These are phyloP conservation scores for Metschnikowia kunwiensis DNA, from an alignment of 805 yeast genomes.

Conservation along the genomic window DNA sequence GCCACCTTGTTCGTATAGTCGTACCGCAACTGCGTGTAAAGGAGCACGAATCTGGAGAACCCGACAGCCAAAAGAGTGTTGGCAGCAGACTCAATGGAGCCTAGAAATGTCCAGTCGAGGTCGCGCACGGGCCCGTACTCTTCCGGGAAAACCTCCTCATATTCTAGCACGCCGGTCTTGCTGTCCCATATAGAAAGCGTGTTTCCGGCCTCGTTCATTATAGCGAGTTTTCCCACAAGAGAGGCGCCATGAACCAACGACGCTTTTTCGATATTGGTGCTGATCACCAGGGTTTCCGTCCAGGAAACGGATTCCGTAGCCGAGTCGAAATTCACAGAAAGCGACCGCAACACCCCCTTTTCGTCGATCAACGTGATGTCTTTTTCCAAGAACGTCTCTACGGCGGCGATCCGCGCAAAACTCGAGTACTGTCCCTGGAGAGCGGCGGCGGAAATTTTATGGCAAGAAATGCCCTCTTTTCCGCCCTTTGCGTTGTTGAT, in stretches of 20 bases:
- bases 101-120: constrained; percentile 81
- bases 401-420: constrained; percentile 46
- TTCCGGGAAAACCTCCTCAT: constrained; percentile 41
- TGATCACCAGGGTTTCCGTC: constrained; percentile 48
- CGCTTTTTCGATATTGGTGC: constrained; percentile 55
- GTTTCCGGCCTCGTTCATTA: constrained; percentile 54
- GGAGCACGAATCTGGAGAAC: constrained; percentile 55
- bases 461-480: constrained; percentile 2
- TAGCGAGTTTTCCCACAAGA: constrained; percentile 63
- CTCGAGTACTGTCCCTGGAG: constrained; percentile 35
- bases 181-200: constrained; percentile 78
- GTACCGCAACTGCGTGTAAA: constrained; percentile 80
- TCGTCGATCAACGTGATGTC: constrained; percentile 54
- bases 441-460: constrained; percentile 19
- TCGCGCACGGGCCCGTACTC: constrained; percentile 50
- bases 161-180: constrained; percentile 63
- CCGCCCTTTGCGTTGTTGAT: constrained; percentile 1
- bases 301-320: constrained; percentile 42
- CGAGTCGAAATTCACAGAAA: constrained; percentile 18
- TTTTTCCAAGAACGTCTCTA: constrained; percentile 51
- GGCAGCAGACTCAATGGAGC: constrained; percentile 38
- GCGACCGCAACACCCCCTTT: constrained; percentile 27
- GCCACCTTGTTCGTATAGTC: constrained; percentile 84
- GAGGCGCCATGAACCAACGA: constrained; percentile 69
- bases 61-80: constrained; percentile 78